A percentile compares a stretch with the other conserved stretches of the same genome.
These are phyloP conservation scores for Aphanomyces invadans DNA, from an alignment of 352 stramenopile species.

Conservation along the genomic window DNA sequence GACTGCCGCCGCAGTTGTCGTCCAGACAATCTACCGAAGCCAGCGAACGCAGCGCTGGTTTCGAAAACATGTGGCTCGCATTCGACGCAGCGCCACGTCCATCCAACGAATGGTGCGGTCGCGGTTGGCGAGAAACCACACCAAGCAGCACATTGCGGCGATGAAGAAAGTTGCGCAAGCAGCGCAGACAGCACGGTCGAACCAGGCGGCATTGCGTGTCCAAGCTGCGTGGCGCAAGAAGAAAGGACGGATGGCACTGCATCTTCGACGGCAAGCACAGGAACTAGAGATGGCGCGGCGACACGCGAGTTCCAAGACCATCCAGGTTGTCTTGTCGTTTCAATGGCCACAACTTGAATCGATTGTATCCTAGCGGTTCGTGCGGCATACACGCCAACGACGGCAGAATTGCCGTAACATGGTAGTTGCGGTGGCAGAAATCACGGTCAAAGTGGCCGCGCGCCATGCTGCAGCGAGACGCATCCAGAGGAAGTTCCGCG, in stretches of 20 bases:
- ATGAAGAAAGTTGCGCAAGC: constrained; percentile 17
- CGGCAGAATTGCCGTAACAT: neutral
- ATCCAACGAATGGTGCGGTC: constrained; percentile 24
- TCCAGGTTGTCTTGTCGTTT: no score
- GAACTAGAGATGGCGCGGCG: neutral
- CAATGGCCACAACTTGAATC: no score
- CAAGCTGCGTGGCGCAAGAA: constrained; percentile 10
- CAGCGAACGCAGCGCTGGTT: constrained; percentile 1
- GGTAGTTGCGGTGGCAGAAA: neutral
- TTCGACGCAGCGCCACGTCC: neutral
- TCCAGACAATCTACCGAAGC: constrained; percentile 8
- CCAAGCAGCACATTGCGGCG: neutral
- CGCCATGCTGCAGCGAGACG: neutral
- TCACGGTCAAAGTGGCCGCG: neutral
- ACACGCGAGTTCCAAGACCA: neutral
- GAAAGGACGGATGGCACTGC: neutral
- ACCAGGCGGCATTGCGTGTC: constrained; percentile 13
- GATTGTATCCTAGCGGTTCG: constrained; percentile 1
- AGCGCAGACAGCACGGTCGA: neutral
- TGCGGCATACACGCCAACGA: neutral
- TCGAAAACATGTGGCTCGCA: neutral
- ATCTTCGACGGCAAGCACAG: constrained; percentile 3
- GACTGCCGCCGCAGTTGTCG: neutral
- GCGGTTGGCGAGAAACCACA: neutral
- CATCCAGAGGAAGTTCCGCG: neutral